Evolutionary conservation across 768 basidiomycete genomes (phyloP).

Genomic region (Boletus rufocinnamomeus): DNA sequence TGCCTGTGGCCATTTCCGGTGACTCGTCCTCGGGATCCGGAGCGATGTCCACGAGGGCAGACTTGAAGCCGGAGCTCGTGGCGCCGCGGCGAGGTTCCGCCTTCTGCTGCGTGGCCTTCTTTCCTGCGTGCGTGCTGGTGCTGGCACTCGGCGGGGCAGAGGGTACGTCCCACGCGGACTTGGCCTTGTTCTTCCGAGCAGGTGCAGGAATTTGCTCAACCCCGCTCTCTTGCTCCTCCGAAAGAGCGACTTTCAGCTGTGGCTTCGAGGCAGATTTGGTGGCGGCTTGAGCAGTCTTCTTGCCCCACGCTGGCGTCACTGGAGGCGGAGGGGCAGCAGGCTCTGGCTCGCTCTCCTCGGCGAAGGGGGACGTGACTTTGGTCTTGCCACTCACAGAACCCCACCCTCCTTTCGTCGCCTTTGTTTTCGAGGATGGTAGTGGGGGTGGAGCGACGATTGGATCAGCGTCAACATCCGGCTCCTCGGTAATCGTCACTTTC

Average conservation of each 20-base stretch:
- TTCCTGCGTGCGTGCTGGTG: slow-evolving; percentile 11
- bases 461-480: slow-evolving; percentile 30
- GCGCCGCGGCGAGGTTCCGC: slow-evolving; percentile 9
- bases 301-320: slow-evolving; percentile 14
- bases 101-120: slow-evolving; percentile 18
- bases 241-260: slow-evolving; percentile 19
- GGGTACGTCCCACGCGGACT: slow-evolving; percentile 17
- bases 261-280: slow-evolving; percentile 14
- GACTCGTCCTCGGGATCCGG: slow-evolving; percentile 19
- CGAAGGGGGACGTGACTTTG: slow-evolving; percentile 15
- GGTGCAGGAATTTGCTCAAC: slow-evolving; percentile 2
- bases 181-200: slow-evolving; percentile 19
- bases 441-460: slow-evolving; percentile 16
- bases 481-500: slow-evolving; percentile 30
- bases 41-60: slow-evolving; percentile 15
- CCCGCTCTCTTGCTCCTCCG: slow-evolving; percentile 27
- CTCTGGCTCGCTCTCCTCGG: slow-evolving; percentile 18
- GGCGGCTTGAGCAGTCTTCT: slow-evolving; percentile 10
- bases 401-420: slow-evolving; percentile 22
- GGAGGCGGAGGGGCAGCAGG: slow-evolving; percentile 2
- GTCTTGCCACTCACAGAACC: slow-evolving; percentile 24
- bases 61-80: slow-evolving; percentile 11
- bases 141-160: not conserved
- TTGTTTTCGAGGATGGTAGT: slow-evolving; percentile 14
- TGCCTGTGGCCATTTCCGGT: not conserved